Base-by-base conservation (phyloP, 306 rosid species). In the Quercus parvula region DNA sequence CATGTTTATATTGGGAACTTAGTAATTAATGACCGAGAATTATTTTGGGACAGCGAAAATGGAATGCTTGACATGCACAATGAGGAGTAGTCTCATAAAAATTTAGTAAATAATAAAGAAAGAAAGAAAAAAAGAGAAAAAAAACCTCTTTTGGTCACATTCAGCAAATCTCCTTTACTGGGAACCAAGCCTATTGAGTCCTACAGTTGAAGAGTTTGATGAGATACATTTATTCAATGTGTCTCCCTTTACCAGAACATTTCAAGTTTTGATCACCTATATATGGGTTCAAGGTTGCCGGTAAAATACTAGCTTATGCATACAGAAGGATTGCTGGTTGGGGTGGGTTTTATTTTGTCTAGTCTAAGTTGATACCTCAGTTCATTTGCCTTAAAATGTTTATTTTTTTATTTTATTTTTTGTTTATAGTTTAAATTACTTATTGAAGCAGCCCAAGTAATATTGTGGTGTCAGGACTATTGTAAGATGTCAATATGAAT, bases 391-490 rank as follows among this genome's bases (percentile, higher is more conserved):
- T 31, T 25, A 12, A 1, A 13, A 61, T 11, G 10, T 7, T 15
- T 6, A 15, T 17, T 31, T 28, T 28, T 24, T 44, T 5, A 5
- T 68, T 11, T 61, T 7, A 44, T 44, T 46, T 46, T 8, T 46
- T 10, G 1, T 46, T 46, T 46, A 10, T 46, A 10, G 52, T 46
- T 8, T 10, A 46, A 46, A 10, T 46, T 2, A 46, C 11, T 62
- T 71, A 52, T 62, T 10, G 67, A 5, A 66, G 18, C 31, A 61
- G 82, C 35, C 51, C 80, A 73, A 59, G n/a, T 38, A 44, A 72
- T 49, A 71, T 58, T 83, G 31, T 52, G 27, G 59, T 70, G 1
- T 25, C 22, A 61, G 70, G 57, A 68, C 67, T 70, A 52, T 68
- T 35, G 31, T 49, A 20, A 63, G 52, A 57, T 71, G 57, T 6